Evolutionary conservation across 768 basidiomycete genomes (phyloP).

Genomic region (Tricholoma matsutake): DNA sequence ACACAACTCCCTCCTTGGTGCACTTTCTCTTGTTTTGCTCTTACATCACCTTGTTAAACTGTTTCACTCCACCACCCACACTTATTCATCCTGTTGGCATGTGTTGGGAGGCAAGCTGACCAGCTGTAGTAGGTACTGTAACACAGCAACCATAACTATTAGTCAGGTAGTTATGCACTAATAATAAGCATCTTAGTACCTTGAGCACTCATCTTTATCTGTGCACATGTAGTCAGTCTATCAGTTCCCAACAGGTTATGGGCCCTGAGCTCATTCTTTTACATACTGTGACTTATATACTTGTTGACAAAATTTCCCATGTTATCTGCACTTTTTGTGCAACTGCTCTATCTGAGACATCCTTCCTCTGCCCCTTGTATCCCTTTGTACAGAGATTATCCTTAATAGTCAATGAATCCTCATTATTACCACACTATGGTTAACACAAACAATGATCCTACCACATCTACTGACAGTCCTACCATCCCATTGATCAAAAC

Average conservation of each 20-base stretch:
- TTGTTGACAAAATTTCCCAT: background rate
- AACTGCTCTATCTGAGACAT: background rate
- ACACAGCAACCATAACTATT: background rate
- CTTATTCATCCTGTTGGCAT: no score
- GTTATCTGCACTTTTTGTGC: background rate
- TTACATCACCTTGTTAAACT: no score
- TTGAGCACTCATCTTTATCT: background rate
- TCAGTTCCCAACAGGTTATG: background rate
- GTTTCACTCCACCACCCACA: no score
- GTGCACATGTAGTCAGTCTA: background rate
- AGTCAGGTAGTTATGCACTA: background rate
- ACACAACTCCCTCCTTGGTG: no score
- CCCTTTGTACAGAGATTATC: background rate
- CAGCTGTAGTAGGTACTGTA: background rate
- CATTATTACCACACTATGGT: background rate
- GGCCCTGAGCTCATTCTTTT: background rate
- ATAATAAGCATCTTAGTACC: background rate
- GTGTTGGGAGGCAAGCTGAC: background rate
- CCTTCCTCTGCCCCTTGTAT: background rate
- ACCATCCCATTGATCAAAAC: background rate
- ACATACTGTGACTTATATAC: background rate
- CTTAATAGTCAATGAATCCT: background rate
- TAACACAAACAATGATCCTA: background rate
- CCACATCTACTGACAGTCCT: background rate
- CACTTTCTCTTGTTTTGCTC: no score